A percentile compares a stretch with the other conserved stretches of the same genome.
These are phyloP conservation scores for Lycium barbarum DNA, from an alignment of 257 asterid genomes.

Conservation along the genomic window DNA sequence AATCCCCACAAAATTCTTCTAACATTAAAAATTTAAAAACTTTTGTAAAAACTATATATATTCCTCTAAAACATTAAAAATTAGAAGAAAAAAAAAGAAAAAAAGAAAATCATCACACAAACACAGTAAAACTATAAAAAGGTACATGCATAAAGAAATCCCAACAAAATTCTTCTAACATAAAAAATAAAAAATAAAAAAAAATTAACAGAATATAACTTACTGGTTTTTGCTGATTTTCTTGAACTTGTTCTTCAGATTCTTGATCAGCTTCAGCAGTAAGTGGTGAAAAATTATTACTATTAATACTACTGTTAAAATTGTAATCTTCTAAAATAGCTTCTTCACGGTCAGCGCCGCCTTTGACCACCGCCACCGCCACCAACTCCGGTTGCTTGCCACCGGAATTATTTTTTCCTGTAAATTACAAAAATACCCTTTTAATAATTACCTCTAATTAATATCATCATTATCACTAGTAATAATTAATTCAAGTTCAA, in stretches of 20 bases:
- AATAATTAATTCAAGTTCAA: slow-evolving; percentile 33
- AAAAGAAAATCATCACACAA: too few relatives aligned
- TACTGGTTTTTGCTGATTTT: slow-evolving; percentile 33
- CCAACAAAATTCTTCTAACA: background rate
- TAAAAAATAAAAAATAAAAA: background rate
- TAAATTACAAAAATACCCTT: background rate
- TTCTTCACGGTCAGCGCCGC: slow-evolving; percentile 40
- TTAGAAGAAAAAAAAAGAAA: background rate
- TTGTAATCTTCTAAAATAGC: slow-evolving; percentile 49
- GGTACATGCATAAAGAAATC: background rate
- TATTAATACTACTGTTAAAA: slow-evolving; percentile 38
- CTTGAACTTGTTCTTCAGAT: slow-evolving; percentile 27
- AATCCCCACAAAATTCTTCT: too few relatives aligned
- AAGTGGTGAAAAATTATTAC: slow-evolving; percentile 49
- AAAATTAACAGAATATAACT: background rate
- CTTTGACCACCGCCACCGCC: slow-evolving; percentile 45
- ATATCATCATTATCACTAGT: background rate
- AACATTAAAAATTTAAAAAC: too few relatives aligned
- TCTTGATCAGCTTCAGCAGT: slow-evolving; percentile 36
- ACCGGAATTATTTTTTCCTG: background rate
- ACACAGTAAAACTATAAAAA: too few relatives aligned
- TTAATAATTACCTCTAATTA: too few relatives aligned
- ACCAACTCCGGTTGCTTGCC: slow-evolving; percentile 14
- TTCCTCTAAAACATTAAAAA: background rate
- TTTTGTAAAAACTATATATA: too few relatives aligned